Base-by-base conservation (phyloP, 306 rosid genomes). In the Datisca glomerata region DNA sequence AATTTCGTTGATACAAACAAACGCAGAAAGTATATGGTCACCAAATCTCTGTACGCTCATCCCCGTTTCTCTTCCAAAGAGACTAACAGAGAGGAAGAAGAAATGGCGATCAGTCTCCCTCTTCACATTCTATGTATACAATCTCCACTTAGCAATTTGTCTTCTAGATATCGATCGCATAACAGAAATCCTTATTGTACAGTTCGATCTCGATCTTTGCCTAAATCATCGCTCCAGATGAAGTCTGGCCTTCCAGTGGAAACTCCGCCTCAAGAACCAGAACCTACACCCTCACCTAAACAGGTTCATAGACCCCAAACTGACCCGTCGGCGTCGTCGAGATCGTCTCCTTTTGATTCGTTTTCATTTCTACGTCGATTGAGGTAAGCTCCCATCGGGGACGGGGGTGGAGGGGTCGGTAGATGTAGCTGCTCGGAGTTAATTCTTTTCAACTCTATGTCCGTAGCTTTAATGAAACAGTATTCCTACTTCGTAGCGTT, bases 71-170 rank as follows among this genome's bases (percentile, higher is more conserved):
- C 14, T 8, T 14, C n/a, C 12, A 31, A 14, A 31, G 9, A 0
- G 36, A 31, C 6, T 2, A 12, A 14, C 36, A 14, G 36, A 2
- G 4, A 31, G 36, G 3, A 31, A 31, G 9, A 38, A 13, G 61
- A 41, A 56, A 75, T 75, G 82, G 75, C 78, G 25, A 41, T 17
- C 48, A 6, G 35, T 63, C 58, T 66, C 43, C 56, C 63, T 2
- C 59, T 35, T 41, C 56, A 48, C 3, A 24, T 47, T 44, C 60
- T 55, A 14, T 63, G 55, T 17, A 10, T 66, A 18, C 48, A 55
- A 37, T 61, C 73, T 6, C 55, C 52, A 4, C 41, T 58, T 13
- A 6, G 44, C 49, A 47, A 54, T 56, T 22, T 13, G 10, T 41
- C 55, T 6, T 51, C 43, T 8, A 68, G 41, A 23, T 20, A 56